Base-by-base conservation (phyloP, 2,329 filamentous ascomycete species). In the Aspergillus fijiensis region DNA sequence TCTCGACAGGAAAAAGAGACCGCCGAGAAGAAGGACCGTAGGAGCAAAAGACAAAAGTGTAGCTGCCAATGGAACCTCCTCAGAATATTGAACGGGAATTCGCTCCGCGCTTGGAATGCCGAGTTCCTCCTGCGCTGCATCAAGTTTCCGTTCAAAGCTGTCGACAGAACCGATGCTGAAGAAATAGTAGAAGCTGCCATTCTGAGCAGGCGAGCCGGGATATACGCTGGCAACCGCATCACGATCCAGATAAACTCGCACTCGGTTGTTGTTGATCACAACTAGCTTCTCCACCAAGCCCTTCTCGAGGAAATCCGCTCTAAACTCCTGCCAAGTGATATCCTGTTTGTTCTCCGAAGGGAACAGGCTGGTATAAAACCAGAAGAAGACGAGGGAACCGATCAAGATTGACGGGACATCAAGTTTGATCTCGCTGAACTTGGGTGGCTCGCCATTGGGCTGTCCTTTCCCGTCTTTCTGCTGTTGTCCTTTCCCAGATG, bases 291-390 rank as follows among this genome's bases (percentile, higher is more conserved):
- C 91, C 21, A 99, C 93, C 25, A 99, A 84, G 7, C 95, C 95
- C 82, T 96, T 97, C 78, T 97, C 92, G 62, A 99, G 82, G 82
- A 96, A 98, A 33, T 92, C 95, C 68, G 87, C 93, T 64, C 91
- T 84, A 79, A 99, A 91, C 79, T 99, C 95, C 78, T 99, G 93
- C 91, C 92, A 99, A 58, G 95, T 98, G 60, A 99, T 97, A 73
- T 99, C 94, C 70, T 87, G 82, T 58, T 80, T 82, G 63, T 82
- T 83, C 64, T 90, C 87, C 21, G 84, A 83, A 3, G 88, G 88
- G 60, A 91, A 83, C 59, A 94, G 79, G 64, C 85, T 81, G 58
- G 84, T 80, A 75, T 87, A 89, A 51, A 87, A 73, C 58, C 89
- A 80, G 71, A 87, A 90, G 11, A 85, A 79, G 35, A 88, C 76